Evolutionary conservation across 352 stramenopile species (phyloP).

Genomic region (Bremia lactucae): DNA sequence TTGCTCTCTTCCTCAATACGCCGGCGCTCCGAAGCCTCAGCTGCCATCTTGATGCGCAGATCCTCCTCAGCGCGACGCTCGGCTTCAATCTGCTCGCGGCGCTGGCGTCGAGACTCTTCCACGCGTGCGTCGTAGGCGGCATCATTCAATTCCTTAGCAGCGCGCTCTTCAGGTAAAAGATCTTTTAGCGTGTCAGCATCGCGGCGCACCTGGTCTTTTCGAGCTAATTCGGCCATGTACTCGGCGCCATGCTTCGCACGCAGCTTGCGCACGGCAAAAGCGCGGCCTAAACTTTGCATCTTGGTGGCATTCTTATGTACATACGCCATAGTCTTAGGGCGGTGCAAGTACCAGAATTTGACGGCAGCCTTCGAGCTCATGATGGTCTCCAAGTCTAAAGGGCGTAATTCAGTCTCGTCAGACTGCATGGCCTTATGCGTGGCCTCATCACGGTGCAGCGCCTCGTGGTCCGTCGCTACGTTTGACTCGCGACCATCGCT

Average conservation of each 20-base stretch:
- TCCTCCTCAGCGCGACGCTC: conserved; percentile 46
- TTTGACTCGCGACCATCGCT: conserved; percentile 60
- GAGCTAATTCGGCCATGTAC: conserved; percentile 69
- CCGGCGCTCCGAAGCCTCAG: conserved; percentile 27
- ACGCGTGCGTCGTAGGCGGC: conserved; percentile 69
- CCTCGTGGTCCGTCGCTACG: conserved; percentile 74
- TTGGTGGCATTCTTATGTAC: conserved; percentile 85
- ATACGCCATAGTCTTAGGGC: conserved; percentile 84
- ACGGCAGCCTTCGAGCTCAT: conserved; percentile 80
- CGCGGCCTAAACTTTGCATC: conserved; percentile 69
- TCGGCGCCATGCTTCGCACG: conserved; percentile 66
- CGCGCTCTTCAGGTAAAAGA: conserved; percentile 48
- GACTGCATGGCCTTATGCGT: conserved; percentile 75
- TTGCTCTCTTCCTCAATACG: conserved; percentile 32
- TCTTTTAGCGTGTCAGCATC: conserved; percentile 56
- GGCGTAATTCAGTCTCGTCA: conserved; percentile 64
- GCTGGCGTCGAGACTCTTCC: conserved; percentile 66
- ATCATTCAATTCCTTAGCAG: conserved; percentile 32
- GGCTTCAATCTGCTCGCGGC: conserved; percentile 63
- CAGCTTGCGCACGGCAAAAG: conserved; percentile 66
- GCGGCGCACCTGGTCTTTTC: conserved; percentile 50
- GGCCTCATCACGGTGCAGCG: conserved; percentile 64
- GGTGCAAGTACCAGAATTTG: conserved; percentile 86
- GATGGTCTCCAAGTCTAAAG: conserved; percentile 79
- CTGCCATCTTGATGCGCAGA: conserved; percentile 39